Evolutionary conservation across 306 rosid genomes (phyloP).

Genomic region (Cotoneaster glaucophyllus): DNA sequence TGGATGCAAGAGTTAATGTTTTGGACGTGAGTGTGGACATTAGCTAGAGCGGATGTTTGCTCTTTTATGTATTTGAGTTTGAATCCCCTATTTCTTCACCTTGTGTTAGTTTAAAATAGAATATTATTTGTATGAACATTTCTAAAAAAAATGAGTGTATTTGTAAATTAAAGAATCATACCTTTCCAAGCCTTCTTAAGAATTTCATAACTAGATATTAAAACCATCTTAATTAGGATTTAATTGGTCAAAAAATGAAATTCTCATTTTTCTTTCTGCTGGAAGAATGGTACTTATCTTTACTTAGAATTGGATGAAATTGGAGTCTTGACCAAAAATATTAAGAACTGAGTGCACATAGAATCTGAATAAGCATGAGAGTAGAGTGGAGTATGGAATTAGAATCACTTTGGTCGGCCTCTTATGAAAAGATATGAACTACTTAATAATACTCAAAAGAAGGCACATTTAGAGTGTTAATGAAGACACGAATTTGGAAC

Average conservation of each 20-base stretch:
- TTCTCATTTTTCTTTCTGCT: no score
- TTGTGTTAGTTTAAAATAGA: no score
- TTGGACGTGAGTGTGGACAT: not conserved
- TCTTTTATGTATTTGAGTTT: no score
- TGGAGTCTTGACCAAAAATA: not conserved
- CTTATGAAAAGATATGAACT: constrained; percentile 39
- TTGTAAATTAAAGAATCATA: not conserved
- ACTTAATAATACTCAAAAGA: constrained; percentile 19
- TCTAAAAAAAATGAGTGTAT: no score
- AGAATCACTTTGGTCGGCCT: constrained; percentile 97
- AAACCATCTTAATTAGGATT: not conserved
- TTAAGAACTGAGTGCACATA: constrained; percentile 18
- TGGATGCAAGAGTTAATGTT: no score
- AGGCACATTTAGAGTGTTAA: constrained; percentile 35
- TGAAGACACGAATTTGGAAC: constrained; percentile 46
- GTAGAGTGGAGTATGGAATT: constrained; percentile 84
- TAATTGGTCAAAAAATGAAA: not conserved
- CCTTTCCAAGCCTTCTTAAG: not conserved
- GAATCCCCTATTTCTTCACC: not conserved
- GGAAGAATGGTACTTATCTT: not conserved
- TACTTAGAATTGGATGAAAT: not conserved
- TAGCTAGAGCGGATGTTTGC: not conserved
- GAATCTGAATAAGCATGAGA: constrained; percentile 35
- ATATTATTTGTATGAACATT: not conserved
- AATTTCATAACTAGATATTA: not conserved